phyloP scores from a whole-genome alignment of 768 basidiomycete genomes.

The Flagelloscypha sp. region DNA sequence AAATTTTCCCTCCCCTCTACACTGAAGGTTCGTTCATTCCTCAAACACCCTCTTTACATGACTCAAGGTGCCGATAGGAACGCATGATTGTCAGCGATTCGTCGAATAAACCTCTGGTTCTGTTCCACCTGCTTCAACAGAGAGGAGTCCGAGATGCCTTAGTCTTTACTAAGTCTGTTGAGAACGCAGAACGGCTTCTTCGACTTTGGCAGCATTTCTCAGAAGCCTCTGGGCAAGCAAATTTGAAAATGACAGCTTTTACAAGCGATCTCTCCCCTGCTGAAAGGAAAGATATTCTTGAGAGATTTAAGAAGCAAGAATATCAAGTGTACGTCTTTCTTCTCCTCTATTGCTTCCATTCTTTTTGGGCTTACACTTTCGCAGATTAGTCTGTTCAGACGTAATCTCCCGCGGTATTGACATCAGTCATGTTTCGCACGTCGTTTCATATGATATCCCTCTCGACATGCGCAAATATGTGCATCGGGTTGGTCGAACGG shows the following conservation, averaged over 20 bases:
- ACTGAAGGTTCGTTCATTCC: conserved; percentile 45
- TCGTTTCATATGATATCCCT: conserved; percentile 92
- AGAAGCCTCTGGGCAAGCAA: conserved; percentile 24
- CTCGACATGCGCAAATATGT: conserved; percentile 99
- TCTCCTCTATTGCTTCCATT: background rate
- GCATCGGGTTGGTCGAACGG: conserved; percentile 93
- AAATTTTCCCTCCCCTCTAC: conserved; percentile 76
- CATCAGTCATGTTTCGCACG: conserved; percentile 84
- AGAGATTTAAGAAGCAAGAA: conserved; percentile 72
- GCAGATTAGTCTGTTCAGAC: conserved; percentile 91
- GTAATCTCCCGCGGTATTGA: conserved; percentile 94
- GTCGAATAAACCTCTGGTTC: conserved; percentile 76
- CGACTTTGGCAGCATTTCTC: conserved; percentile 78
- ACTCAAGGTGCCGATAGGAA: conserved; percentile 46
- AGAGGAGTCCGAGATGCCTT: conserved; percentile 59
- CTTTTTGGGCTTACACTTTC: conserved; percentile 5
- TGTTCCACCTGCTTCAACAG: conserved; percentile 77
- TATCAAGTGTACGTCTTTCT: conserved; percentile 64
- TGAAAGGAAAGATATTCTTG: conserved; percentile 72
- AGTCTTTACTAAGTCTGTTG: conserved; percentile 95
- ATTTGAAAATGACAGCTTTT: conserved; percentile 47
- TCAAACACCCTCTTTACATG: conserved; percentile 2
- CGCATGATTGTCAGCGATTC: conserved; percentile 77
- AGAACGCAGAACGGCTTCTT: conserved; percentile 79
- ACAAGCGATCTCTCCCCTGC: conserved; percentile 73